Percentiles rank a stretch among this genome's conserved stretches.
Evolutionary conservation across 1,284 basidiomycete species (phyloP).

Genomic region (Golubevia pallescens): DNA sequence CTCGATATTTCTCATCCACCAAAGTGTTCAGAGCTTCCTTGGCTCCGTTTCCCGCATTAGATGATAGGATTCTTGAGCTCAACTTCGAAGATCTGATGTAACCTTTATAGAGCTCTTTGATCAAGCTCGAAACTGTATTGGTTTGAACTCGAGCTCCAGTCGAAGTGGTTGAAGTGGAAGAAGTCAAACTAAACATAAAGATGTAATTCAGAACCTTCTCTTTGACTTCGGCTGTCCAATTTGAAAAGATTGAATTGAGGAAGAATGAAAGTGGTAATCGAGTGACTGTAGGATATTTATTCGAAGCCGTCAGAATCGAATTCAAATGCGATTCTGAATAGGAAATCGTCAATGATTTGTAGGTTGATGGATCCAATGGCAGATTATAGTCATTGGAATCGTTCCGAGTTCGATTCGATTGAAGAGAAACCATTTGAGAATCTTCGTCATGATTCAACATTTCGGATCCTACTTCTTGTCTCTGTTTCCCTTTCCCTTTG

Average conservation of each 20-base stretch:
- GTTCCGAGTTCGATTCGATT: too few species aligned
- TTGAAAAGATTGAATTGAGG: constrained; percentile 34
- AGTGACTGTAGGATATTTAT: constrained; percentile 32
- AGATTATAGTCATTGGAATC: not conserved
- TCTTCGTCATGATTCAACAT: constrained; percentile 3
- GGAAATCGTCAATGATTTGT: constrained; percentile 29
- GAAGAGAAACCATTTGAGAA: not conserved
- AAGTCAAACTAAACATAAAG: constrained; percentile 21
- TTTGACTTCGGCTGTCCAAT: constrained; percentile 35
- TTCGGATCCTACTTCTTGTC: constrained; percentile 1
- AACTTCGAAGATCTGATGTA: constrained; percentile 41
- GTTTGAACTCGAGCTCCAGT: not conserved
- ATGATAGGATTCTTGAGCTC: constrained; percentile 26
- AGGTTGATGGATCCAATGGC: constrained; percentile 21
- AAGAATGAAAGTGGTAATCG: constrained; percentile 46
- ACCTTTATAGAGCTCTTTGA: constrained; percentile 59
- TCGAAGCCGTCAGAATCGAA: constrained; percentile 36
- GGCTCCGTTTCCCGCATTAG: constrained; percentile 17
- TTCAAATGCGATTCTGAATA: constrained; percentile 39
- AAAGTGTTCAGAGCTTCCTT: constrained; percentile 14
- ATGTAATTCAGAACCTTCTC: constrained; percentile 30
- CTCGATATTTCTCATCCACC: constrained; percentile 10
- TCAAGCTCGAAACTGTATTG: constrained; percentile 19
- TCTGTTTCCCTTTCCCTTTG: not conserved
- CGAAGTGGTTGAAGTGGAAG: not conserved